A percentile compares a stretch with the other conserved stretches of the same genome.
phyloP scores from a whole-genome alignment of 2,329 filamentous ascomycete genomes.

The Epichloe aotearoae region DNA sequence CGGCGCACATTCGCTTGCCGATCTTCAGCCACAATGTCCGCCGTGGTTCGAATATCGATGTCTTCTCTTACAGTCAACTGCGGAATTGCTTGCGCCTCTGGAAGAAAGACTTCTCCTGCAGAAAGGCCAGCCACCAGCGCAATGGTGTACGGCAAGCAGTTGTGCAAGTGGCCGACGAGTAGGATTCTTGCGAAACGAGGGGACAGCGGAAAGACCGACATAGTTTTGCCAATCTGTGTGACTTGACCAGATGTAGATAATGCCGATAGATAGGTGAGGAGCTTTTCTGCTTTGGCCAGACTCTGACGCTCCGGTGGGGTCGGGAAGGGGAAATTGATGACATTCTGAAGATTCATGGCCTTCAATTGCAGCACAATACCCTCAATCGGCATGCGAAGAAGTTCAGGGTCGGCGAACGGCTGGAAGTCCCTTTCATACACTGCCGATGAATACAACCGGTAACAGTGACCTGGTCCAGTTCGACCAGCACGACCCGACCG shows the following conservation, averaged over 20 bases:
- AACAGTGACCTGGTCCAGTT: conserved; percentile 93
- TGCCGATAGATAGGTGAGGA: conserved; percentile 76
- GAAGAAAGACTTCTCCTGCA: conserved; percentile 75
- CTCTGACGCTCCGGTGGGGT: conserved; percentile 70
- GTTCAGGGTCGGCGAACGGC: conserved; percentile 77
- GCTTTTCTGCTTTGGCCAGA: conserved; percentile 70
- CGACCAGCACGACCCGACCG: conserved; percentile 86
- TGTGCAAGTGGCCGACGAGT: conserved; percentile 71
- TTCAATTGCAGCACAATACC: conserved; percentile 88
- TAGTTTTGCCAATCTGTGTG: conserved; percentile 64
- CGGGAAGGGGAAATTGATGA: conserved; percentile 87
- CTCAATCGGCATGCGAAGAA: conserved; percentile 83
- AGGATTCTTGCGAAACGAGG: conserved; percentile 87
- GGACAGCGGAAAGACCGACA: conserved; percentile 80
- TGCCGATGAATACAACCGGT: conserved; percentile 84
- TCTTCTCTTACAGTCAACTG: conserved; percentile 33
- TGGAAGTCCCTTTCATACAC: conserved; percentile 84
- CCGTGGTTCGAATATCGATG: conserved; percentile 43
- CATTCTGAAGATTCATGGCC: conserved; percentile 79
- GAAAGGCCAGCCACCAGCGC: conserved; percentile 81
- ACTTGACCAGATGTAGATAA: conserved; percentile 59
- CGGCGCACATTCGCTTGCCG: conserved; percentile 49
- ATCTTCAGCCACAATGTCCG: conserved; percentile 60
- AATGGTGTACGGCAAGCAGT: conserved; percentile 73
- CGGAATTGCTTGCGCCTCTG: conserved; percentile 64